Evolutionary conservation across 1,284 basidiomycete species (phyloP).

Genomic region (Athelia sp.): DNA sequence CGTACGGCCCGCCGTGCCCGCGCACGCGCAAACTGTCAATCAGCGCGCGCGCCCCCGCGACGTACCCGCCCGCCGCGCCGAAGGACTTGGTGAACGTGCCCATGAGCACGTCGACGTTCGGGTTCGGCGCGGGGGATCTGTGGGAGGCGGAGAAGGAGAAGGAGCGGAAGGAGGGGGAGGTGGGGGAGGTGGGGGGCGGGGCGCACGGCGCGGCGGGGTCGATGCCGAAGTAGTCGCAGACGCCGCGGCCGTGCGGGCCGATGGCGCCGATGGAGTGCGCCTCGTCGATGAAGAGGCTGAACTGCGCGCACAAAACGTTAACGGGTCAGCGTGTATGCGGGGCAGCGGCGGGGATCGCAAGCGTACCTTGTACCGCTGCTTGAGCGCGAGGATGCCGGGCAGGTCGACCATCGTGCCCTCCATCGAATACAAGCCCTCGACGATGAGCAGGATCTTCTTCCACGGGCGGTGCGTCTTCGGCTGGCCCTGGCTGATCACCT

Average conservation of each 20-base stretch:
- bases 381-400: constrained; percentile 81
- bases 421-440: constrained; percentile 98
- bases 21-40: constrained; percentile 80
- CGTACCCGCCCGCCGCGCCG: constrained; percentile 95
- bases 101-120: constrained; percentile 95
- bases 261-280: constrained; percentile 97
- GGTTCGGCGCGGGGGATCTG: too few species aligned
- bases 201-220: constrained; percentile 74
- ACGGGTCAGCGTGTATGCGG: constrained; percentile 9
- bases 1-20: constrained; percentile 85
- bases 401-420: constrained; percentile 92
- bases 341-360: not conserved
- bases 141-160: too few species aligned
- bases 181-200: too few species aligned
- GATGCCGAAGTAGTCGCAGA: constrained; percentile 92
- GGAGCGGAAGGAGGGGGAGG: too few species aligned
- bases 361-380: constrained; percentile 90
- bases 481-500: constrained; percentile 95
- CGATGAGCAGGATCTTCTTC: constrained; percentile 96
- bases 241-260: constrained; percentile 90
- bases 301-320: constrained; percentile 44
- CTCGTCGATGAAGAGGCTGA: constrained; percentile 95
- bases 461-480: constrained; percentile 96
- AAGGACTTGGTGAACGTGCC: constrained; percentile 99
- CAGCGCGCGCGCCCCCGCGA: constrained; percentile 78